A percentile compares a stretch with the other conserved stretches of the same genome.
Evolutionary conservation across 805 yeast species (phyloP).

Genomic region (Vanderwaltozyma tropicalis): DNA sequence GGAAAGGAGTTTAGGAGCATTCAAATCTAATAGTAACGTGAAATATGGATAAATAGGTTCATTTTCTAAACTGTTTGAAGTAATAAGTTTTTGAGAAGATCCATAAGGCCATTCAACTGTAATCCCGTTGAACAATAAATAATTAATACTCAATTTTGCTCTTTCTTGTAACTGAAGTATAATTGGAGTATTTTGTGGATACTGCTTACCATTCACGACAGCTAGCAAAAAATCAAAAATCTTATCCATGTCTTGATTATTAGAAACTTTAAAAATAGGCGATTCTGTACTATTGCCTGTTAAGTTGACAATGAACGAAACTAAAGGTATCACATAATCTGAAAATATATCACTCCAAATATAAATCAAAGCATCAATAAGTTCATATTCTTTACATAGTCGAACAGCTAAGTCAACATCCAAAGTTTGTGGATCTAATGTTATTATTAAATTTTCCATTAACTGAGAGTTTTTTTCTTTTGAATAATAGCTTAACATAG

Average conservation of each 20-base stretch:
- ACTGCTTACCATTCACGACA: slow-evolving; percentile 65
- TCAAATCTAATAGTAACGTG: slow-evolving; percentile 41
- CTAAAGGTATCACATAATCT: slow-evolving; percentile 65
- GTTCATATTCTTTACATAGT: slow-evolving; percentile 44
- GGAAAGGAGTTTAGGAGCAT: slow-evolving; percentile 51
- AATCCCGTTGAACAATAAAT: slow-evolving; percentile 49
- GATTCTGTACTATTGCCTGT: slow-evolving; percentile 5
- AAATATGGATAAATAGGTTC: slow-evolving; percentile 65
- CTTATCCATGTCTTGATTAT: background rate
- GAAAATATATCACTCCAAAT: slow-evolving; percentile 60
- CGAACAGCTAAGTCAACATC: slow-evolving; percentile 70
- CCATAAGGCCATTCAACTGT: slow-evolving; percentile 37
- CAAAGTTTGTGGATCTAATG: slow-evolving; percentile 53
- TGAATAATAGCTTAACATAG: slow-evolving; percentile 45
- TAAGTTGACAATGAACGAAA: slow-evolving; percentile 38
- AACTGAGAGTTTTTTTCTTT: slow-evolving; percentile 32
- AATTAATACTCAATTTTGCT: slow-evolving; percentile 45
- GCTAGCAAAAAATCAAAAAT: slow-evolving; percentile 56
- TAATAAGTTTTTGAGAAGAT: slow-evolving; percentile 27
- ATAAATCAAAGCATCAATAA: slow-evolving; percentile 55
- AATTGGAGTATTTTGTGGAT: slow-evolving; percentile 55
- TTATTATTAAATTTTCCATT: slow-evolving; percentile 60
- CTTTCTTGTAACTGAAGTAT: slow-evolving; percentile 13
- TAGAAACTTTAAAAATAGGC: background rate
- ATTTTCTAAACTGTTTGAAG: slow-evolving; percentile 20